Percentiles rank a stretch among this genome's conserved stretches.
Conservation (phyloP, 192 early-diverging fungal species). For the Geranomyces michiganensis region DNA sequence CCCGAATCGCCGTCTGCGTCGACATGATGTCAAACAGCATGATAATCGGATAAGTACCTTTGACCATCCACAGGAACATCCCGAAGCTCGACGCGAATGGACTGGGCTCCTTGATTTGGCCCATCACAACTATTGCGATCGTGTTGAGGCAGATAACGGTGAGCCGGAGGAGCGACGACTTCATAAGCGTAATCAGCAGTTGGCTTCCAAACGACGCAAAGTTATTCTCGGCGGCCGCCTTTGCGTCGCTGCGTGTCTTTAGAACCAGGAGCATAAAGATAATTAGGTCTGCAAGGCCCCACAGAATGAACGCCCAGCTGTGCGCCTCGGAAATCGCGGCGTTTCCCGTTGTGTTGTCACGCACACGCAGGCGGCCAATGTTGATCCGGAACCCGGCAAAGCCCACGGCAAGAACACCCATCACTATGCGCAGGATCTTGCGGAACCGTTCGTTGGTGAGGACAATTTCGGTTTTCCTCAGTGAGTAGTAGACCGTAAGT, state of each 20-base stretch:
- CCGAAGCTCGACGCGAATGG: neutral
- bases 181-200: slow-evolving; percentile 7
- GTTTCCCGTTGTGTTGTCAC: slow-evolving; percentile 8
- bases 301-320: slow-evolving; percentile 14
- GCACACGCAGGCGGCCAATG: slow-evolving; percentile 11
- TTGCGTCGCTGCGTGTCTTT: neutral
- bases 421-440: neutral
- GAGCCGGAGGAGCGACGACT: slow-evolving; percentile 5
- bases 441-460: neutral
- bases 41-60: slow-evolving; percentile 13
- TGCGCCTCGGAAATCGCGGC: slow-evolving; percentile 4
- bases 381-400: slow-evolving; percentile 9
- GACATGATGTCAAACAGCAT: slow-evolving; percentile 10
- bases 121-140: neutral
- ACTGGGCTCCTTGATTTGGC: neutral
- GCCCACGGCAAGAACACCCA: neutral
- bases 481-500: slow-evolving; percentile 3
- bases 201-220: neutral
- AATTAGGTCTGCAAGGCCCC: slow-evolving; percentile 3
- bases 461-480: neutral
- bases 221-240: neutral
- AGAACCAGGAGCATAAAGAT: neutral
- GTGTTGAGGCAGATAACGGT: slow-evolving; percentile 8
- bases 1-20: neutral
- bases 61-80: slow-evolving; percentile 8